Conservation (phyloP, 2,329 filamentous ascomycete species). For the Fusarium sp. region DNA sequence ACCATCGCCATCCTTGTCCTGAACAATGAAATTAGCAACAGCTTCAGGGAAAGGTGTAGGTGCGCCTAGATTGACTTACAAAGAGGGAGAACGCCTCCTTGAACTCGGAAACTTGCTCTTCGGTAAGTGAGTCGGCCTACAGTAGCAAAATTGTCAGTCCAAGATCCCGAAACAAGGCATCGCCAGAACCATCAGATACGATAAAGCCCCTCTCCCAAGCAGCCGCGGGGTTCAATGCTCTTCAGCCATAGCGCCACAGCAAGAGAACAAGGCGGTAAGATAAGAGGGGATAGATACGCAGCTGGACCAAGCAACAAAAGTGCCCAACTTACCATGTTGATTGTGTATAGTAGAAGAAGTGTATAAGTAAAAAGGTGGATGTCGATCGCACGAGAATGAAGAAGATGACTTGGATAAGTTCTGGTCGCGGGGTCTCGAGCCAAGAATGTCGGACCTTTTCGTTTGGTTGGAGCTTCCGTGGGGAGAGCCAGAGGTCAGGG, state of each 20-base stretch:
- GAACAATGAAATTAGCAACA: slow-evolving; percentile 46
- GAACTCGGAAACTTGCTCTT: slow-evolving; percentile 99
- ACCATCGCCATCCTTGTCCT: slow-evolving; percentile 95
- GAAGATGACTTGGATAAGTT: slow-evolving; percentile 48
- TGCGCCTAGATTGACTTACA: slow-evolving; percentile 69
- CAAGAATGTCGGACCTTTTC: slow-evolving; percentile 48
- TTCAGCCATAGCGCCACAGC: slow-evolving; percentile 26
- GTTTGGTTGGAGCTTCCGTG: slow-evolving; percentile 47
- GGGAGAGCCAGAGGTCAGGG: slow-evolving; percentile 39
- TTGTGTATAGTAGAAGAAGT: slow-evolving; percentile 36
- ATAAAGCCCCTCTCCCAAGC: slow-evolving; percentile 45
- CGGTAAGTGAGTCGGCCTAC: slow-evolving; percentile 96
- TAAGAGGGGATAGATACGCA: slow-evolving; percentile 6
- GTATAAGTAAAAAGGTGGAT: slow-evolving; percentile 32
- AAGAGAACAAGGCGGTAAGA: slow-evolving; percentile 15
- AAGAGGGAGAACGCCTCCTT: slow-evolving; percentile 99
- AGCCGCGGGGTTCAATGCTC: slow-evolving; percentile 44
- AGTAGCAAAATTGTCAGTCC: slow-evolving; percentile 42
- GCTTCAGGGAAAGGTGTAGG: slow-evolving; percentile 1
- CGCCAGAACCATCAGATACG: slow-evolving; percentile 36
- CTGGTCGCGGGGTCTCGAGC: slow-evolving; percentile 46
- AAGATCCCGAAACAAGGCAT: slow-evolving; percentile 22
- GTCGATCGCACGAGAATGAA: slow-evolving; percentile 43
- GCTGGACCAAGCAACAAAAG: slow-evolving; percentile 4
- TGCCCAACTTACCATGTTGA: slow-evolving; percentile 47